Conservation (phyloP, 192 early-diverging fungal species). For the Allomyces javanicus region DNA sequence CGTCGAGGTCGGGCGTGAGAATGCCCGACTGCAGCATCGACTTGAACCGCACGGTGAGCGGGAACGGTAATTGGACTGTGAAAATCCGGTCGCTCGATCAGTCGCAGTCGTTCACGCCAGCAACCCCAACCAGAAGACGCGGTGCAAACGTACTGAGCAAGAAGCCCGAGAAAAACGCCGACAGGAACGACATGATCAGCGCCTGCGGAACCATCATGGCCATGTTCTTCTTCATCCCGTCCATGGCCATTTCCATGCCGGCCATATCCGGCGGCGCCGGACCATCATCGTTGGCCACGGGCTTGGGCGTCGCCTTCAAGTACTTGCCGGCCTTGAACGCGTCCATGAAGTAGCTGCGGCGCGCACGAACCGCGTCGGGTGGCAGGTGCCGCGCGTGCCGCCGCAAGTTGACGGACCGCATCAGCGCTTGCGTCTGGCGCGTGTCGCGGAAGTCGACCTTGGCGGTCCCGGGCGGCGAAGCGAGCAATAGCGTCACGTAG, state of each 20-base stretch:
- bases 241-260: slow-evolving; percentile 91
- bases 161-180: slow-evolving; percentile 96
- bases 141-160: slow-evolving; percentile 51
- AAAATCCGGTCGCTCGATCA: background rate
- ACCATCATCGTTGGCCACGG: slow-evolving; percentile 19
- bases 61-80: slow-evolving; percentile 86
- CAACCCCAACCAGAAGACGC: background rate
- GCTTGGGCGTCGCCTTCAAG: slow-evolving; percentile 58
- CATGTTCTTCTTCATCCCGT: slow-evolving; percentile 94
- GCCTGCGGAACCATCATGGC: slow-evolving; percentile 93
- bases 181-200: slow-evolving; percentile 97
- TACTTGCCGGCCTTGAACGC: slow-evolving; percentile 68
- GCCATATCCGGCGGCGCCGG: slow-evolving; percentile 85
- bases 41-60: slow-evolving; percentile 89
- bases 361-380: slow-evolving; percentile 41
- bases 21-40: slow-evolving; percentile 92
- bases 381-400: slow-evolving; percentile 48
- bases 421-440: slow-evolving; percentile 33
- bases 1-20: slow-evolving; percentile 90
- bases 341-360: slow-evolving; percentile 47
- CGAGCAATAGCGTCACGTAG: slow-evolving; percentile 75
- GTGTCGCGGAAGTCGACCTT: background rate
- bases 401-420: slow-evolving; percentile 50
- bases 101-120: background rate
- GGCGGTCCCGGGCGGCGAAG: slow-evolving; percentile 30